Evolutionary conservation across 768 basidiomycete genomes (phyloP).

Genomic region (Kondoa subrosea): DNA sequence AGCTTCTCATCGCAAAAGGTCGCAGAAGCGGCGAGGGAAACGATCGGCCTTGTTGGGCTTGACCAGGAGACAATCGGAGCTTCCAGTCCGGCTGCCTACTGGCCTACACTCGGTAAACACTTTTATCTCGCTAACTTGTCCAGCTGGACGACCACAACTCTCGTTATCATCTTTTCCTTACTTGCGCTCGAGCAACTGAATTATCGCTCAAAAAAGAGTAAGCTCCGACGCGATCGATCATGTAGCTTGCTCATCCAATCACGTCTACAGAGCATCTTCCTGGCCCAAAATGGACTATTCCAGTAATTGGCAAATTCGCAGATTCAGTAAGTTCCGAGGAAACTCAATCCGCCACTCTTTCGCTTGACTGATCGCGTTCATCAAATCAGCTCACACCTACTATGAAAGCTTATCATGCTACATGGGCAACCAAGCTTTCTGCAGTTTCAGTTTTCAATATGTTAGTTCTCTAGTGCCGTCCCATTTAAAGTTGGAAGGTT

Average conservation of each 20-base stretch:
- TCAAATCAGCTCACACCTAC: conserved; percentile 63
- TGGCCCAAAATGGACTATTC: conserved; percentile 63
- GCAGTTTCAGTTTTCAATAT: conserved; percentile 95
- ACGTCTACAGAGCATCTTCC: conserved; percentile 13
- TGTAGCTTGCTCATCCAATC: neutral
- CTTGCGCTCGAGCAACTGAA: conserved; percentile 72
- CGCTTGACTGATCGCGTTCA: conserved; percentile 41
- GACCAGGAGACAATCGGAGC: no score
- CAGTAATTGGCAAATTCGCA: conserved; percentile 90
- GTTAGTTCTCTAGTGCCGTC: conserved; percentile 36
- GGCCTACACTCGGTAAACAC: neutral
- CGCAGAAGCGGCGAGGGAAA: neutral
- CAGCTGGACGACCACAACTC: conserved; percentile 6
- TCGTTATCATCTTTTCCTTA: conserved; percentile 51
- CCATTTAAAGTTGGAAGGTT: neutral
- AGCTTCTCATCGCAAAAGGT: neutral
- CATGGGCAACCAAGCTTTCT: conserved; percentile 79
- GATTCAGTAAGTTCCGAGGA: conserved; percentile 11
- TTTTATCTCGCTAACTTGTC: neutral
- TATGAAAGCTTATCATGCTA: conserved; percentile 75
- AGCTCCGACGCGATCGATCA: conserved; percentile 32
- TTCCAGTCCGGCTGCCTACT: neutral
- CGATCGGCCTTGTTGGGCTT: no score
- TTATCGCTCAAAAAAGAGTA: conserved; percentile 68
- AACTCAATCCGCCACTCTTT: no score